Percentiles rank a stretch among this genome's conserved stretches.
These are phyloP conservation scores for Dactylellina leptospora DNA, from an alignment of 2,329 filamentous ascomycete genomes.

Conservation along the genomic window DNA sequence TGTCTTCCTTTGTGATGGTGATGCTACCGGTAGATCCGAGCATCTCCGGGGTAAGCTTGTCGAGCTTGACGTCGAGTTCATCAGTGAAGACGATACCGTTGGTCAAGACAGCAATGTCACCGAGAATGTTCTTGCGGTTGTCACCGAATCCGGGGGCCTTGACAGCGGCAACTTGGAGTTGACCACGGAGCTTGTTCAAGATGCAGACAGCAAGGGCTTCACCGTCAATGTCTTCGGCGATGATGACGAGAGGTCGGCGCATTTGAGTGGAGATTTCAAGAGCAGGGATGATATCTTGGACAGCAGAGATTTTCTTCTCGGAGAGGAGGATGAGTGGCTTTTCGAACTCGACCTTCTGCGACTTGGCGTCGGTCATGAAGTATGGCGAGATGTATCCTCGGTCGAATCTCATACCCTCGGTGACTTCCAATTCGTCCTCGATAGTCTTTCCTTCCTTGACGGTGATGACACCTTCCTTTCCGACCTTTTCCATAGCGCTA, in stretches of 20 bases:
- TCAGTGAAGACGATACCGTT: conserved; percentile 98
- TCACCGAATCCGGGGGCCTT: conserved; percentile 99
- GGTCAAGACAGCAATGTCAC: conserved; percentile 93
- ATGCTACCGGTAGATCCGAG: conserved; percentile 97
- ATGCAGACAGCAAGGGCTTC: conserved; percentile 99
- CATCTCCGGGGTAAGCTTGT: conserved; percentile 95
- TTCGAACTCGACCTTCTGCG: conserved; percentile 99
- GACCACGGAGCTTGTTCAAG: conserved; percentile 99
- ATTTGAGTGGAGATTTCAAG: conserved; percentile 96
- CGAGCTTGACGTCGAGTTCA: conserved; percentile 98
- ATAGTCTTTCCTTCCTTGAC: conserved; percentile 99
- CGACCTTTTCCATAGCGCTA: conserved; percentile 99
- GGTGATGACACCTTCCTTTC: conserved; percentile 99
- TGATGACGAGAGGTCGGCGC: conserved; percentile 95
- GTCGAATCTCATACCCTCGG: conserved; percentile 99
- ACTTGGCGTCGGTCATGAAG: conserved; percentile 99
- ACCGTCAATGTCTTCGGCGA: conserved; percentile 98
- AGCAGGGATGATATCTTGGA: conserved; percentile 97
- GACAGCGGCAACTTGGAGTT: conserved; percentile 97
- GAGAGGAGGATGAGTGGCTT: conserved; percentile 98
- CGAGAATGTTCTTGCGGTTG: conserved; percentile 99
- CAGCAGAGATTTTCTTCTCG: conserved; percentile 99
- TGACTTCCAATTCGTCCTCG: conserved; percentile 96
- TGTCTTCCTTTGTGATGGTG: conserved; percentile 99
- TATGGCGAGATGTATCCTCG: conserved; percentile 98